Conservation (phyloP, 371 early-diverging fungal genomes). For the Parasitella parasitica region DNA sequence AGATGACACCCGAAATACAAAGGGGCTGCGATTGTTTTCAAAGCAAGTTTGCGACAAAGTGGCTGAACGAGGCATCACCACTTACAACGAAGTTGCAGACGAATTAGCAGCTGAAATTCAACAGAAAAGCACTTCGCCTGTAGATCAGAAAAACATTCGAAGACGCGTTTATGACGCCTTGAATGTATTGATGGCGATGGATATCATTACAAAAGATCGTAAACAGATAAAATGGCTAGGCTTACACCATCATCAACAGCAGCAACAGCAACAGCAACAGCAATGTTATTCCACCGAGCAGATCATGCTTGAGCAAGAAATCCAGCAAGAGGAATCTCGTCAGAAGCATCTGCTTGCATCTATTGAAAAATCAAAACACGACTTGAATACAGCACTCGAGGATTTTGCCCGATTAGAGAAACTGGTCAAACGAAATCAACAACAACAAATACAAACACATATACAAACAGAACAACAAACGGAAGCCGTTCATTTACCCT, state of each 20-base stretch:
- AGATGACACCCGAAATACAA: constrained; percentile 11
- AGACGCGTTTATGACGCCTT: constrained; percentile 78
- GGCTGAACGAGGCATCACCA: constrained; percentile 54
- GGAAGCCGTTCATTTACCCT: constrained; percentile 7
- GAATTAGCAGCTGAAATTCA: constrained; percentile 30
- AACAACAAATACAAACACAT: neutral
- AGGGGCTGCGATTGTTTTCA: constrained; percentile 57
- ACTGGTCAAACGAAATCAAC: constrained; percentile 10
- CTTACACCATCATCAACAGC: neutral
- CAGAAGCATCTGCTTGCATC: neutral
- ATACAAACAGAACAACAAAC: neutral
- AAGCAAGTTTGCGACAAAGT: constrained; percentile 62
- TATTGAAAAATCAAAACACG: constrained; percentile 1
- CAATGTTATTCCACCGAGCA: neutral
- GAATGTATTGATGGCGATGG: constrained; percentile 72
- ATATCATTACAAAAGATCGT: constrained; percentile 64
- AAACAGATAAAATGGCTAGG: constrained; percentile 72
- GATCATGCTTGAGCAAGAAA: constrained; percentile 2
- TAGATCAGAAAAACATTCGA: constrained; percentile 73
- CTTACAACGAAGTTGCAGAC: constrained; percentile 60
- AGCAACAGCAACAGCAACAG: neutral
- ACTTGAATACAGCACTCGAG: neutral
- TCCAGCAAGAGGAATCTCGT: constrained; percentile 17
- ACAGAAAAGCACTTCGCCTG: neutral
- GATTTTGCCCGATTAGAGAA: constrained; percentile 4